These are phyloP conservation scores for Parathielavia appendiculata DNA, from an alignment of 495 filamentous ascomycete genomes.

Conservation along the genomic window DNA sequence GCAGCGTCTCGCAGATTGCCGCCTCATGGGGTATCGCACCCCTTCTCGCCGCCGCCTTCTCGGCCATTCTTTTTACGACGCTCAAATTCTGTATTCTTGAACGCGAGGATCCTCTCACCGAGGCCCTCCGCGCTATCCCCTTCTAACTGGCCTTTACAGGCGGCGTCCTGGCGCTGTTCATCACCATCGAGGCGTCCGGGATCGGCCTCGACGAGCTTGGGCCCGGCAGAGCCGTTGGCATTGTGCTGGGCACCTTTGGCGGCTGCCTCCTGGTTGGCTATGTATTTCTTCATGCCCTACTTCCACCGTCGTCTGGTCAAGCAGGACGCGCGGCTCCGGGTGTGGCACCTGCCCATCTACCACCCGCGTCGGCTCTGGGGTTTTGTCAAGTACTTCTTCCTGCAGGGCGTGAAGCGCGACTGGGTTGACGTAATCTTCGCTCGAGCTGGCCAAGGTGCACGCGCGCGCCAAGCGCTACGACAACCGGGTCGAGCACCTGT, in stretches of 20 bases:
- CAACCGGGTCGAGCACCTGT: constrained; percentile 70
- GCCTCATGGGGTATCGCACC: constrained; percentile 38
- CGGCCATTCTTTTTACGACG: constrained; percentile 52
- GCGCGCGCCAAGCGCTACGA: constrained; percentile 61
- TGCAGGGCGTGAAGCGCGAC: constrained; percentile 66
- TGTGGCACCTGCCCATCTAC: constrained; percentile 35
- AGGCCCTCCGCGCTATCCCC: constrained; percentile 44
- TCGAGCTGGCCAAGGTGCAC: constrained; percentile 59
- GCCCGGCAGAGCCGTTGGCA: constrained; percentile 45
- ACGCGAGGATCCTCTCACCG: constrained; percentile 52
- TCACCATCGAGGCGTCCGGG: constrained; percentile 18
- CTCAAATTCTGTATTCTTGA: constrained; percentile 59
- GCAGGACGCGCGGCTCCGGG: constrained; percentile 52
- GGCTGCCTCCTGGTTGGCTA: constrained; percentile 39
- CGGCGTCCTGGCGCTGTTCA: constrained; percentile 14
- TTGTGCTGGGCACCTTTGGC: constrained; percentile 37
- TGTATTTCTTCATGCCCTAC: constrained; percentile 57
- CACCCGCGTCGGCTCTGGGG: not conserved
- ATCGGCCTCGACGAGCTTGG: not conserved
- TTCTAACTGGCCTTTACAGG: constrained; percentile 35
- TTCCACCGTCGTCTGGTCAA: constrained; percentile 54
- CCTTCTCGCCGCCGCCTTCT: constrained; percentile 51
- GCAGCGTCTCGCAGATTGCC: constrained; percentile 29
- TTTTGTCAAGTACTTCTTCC: constrained; percentile 57
- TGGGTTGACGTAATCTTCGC: constrained; percentile 62